These are phyloP conservation scores for Cryptomeria japonica DNA, from an alignment of 75 land plant genomes.

Conservation along the genomic window DNA sequence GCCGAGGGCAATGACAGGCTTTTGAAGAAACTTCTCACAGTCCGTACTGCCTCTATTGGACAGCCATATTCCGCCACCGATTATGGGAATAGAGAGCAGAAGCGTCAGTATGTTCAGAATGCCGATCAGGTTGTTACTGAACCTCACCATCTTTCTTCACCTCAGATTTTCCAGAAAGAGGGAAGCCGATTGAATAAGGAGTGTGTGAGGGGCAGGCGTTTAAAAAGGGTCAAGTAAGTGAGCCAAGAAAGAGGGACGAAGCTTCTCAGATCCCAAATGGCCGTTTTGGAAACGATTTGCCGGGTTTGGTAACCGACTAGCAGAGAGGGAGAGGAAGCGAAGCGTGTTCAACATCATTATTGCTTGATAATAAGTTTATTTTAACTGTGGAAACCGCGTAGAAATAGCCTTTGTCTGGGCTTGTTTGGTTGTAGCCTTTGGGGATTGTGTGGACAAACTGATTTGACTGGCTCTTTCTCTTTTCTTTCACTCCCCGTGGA, in stretches of 20 bases:
- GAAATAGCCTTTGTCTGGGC: too few species aligned
- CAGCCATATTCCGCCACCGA: conserved; percentile 49
- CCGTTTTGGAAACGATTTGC: not conserved
- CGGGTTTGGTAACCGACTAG: not conserved
- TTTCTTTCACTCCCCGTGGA: too few species aligned
- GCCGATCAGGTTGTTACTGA: conserved; percentile 58
- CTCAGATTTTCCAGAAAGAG: not conserved
- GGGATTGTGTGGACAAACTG: too few species aligned
- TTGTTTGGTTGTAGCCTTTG: too few species aligned
- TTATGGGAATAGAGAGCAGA: conserved; percentile 53
- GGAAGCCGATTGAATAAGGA: not conserved
- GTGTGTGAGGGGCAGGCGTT: not conserved
- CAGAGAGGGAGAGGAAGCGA: not conserved
- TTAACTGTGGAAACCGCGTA: too few species aligned
- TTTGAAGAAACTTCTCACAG: conserved; percentile 49
- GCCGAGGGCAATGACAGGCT: conserved; percentile 43
- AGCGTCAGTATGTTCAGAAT: conserved; percentile 55
- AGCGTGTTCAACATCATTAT: too few species aligned
- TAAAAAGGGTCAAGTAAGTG: not conserved
- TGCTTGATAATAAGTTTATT: too few species aligned
- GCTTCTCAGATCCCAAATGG: not conserved
- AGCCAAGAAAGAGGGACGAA: not conserved
- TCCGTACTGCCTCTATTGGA: conserved; percentile 21
- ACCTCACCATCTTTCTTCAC: not conserved
- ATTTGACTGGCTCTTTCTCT: too few species aligned